Conservation (phyloP, 2,329 filamentous ascomycete species). For the Thermothelomyces thermophilus region DNA sequence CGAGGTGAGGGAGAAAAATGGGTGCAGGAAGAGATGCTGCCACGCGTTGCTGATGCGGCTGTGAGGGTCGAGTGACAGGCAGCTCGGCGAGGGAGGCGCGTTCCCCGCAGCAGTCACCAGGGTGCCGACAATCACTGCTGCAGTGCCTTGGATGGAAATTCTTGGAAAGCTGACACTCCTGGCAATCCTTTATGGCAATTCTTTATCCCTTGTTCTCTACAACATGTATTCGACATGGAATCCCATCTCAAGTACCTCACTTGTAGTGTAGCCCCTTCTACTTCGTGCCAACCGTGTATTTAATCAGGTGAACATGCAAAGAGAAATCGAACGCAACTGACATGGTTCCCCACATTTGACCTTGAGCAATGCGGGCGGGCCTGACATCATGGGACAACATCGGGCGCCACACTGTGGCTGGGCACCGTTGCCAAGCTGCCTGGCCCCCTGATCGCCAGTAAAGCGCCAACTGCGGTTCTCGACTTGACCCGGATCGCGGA, state of each 20-base stretch:
- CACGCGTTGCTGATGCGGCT: slow-evolving; percentile 10
- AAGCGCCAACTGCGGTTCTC: neutral
- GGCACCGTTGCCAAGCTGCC: slow-evolving; percentile 1
- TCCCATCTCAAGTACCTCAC: too few relatives aligned
- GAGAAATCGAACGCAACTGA: neutral
- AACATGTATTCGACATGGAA: too few relatives aligned
- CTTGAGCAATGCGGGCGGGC: neutral
- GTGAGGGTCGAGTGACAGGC: slow-evolving; percentile 3
- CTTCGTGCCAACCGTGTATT: too few relatives aligned
- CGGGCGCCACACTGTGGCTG: slow-evolving; percentile 9
- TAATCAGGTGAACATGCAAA: too few relatives aligned
- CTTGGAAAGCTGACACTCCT: too few relatives aligned
- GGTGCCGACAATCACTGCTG: neutral
- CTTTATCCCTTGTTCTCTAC: too few relatives aligned
- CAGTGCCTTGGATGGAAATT: neutral
- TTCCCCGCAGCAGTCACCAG: slow-evolving; percentile 10
- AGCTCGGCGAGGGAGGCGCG: neutral
- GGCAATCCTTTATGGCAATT: too few relatives aligned
- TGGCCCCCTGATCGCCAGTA: neutral
- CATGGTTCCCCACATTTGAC: neutral
- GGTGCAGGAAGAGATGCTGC: neutral
- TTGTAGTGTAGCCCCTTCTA: too few relatives aligned
- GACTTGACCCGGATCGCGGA: neutral
- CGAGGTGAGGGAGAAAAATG: neutral
- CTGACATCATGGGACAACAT: slow-evolving; percentile 4